These are phyloP conservation scores for Pleurozium schreberi DNA, from an alignment of 225 moss, liverwort and hornwort species.

Conservation along the genomic window DNA sequence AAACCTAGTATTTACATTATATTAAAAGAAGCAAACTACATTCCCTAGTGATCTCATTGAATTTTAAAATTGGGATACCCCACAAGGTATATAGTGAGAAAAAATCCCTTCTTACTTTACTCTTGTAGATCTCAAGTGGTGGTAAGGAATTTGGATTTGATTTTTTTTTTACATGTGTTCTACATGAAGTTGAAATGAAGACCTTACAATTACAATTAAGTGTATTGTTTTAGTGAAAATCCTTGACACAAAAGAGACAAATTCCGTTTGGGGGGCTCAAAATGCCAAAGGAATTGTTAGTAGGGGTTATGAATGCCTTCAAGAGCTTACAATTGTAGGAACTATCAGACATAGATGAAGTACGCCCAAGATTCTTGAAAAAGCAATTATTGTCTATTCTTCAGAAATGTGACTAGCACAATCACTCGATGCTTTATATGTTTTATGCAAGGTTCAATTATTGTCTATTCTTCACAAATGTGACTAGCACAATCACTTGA, in stretches of 20 bases:
- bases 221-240: not conserved
- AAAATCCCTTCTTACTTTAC: not conserved
- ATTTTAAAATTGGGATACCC: not conserved
- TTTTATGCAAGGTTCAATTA: not conserved
- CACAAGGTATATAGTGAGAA: too few relatives aligned
- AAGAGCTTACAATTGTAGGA: not conserved
- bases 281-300: too few relatives aligned
- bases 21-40: not conserved
- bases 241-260: too few relatives aligned
- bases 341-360: not conserved
- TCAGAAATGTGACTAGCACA: not conserved
- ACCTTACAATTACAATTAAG: not conserved
- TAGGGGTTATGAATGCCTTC: not conserved
- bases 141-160: not conserved
- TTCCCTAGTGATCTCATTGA: not conserved
- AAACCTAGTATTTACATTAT: not conserved
- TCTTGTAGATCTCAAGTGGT: not conserved
- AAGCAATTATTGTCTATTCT: not conserved
- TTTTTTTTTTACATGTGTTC: not conserved
- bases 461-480: not conserved
- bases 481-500: not conserved
- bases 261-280: rapidly evolving
- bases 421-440: not conserved
- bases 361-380: not conserved
- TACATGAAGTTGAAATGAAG: not conserved